A percentile compares a stretch with the other conserved stretches of the same genome.
Conservation (phyloP, 2,329 filamentous ascomycete genomes). For the Phyllosticta capitalensis region DNA sequence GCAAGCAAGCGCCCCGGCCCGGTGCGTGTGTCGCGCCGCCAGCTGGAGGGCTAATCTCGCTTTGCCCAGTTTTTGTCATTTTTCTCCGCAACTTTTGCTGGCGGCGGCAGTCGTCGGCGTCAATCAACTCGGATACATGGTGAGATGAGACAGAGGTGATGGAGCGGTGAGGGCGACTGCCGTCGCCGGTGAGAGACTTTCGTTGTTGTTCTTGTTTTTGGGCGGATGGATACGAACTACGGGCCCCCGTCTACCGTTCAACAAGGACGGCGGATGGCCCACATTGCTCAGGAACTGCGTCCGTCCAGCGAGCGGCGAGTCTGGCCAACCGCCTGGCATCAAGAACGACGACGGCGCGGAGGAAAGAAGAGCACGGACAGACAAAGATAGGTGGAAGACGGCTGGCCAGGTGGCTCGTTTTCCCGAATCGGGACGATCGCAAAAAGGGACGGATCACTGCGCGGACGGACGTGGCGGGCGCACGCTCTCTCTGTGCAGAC, state of each 20-base stretch:
- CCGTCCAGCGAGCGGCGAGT: too few relatives aligned
- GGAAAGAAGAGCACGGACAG: background rate
- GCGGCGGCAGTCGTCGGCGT: background rate
- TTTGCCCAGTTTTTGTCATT: background rate
- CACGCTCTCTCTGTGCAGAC: background rate
- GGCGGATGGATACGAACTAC: too few relatives aligned
- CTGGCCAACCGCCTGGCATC: background rate
- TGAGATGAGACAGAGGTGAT: background rate
- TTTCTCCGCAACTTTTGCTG: background rate
- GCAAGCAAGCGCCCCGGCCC: background rate
- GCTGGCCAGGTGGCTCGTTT: background rate
- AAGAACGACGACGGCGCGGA: background rate
- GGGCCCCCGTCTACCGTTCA: too few relatives aligned
- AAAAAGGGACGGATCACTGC: background rate
- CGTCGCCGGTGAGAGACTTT: too few relatives aligned
- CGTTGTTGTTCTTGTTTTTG: too few relatives aligned
- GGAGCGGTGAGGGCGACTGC: background rate
- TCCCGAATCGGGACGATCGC: background rate
- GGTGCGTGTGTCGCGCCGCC: background rate
- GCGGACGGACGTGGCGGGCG: background rate
- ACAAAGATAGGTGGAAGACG: background rate
- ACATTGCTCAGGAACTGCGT: too few relatives aligned
- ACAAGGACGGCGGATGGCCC: too few relatives aligned
- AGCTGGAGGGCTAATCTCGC: background rate
- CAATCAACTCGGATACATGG: background rate